Evolutionary conservation across 1,139 yeast genomes (phyloP).

Genomic region (Geotrichum cucujoidarum): DNA sequence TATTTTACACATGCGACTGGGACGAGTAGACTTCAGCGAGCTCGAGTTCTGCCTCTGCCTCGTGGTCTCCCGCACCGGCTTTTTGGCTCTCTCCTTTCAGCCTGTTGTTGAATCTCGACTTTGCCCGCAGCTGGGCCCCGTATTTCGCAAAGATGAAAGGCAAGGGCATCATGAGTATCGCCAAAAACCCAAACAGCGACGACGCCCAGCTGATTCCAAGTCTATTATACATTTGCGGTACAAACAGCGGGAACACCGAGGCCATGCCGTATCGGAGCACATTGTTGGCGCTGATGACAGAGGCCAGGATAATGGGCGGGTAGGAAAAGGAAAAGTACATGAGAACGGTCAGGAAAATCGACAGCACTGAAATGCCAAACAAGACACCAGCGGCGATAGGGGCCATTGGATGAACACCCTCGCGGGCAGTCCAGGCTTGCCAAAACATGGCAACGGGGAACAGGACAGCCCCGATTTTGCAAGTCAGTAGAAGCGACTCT

Average conservation of each 20-base stretch:
- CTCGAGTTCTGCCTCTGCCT: not conserved
- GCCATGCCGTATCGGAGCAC: conserved; percentile 64
- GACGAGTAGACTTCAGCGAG: conserved; percentile 35
- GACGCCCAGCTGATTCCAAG: conserved; percentile 66
- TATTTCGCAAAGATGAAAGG: conserved; percentile 56
- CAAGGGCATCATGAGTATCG: conserved; percentile 56
- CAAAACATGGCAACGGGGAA: conserved; percentile 70
- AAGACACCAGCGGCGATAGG: conserved; percentile 72
- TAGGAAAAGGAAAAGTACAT: conserved; percentile 64
- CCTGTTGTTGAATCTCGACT: conserved; percentile 12
- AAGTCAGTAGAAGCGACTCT: conserved; percentile 34
- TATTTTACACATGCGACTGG: too few species aligned
- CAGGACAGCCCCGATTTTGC: conserved; percentile 46
- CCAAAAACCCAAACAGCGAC: conserved; percentile 51
- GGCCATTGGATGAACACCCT: conserved; percentile 65
- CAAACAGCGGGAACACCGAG: conserved; percentile 73
- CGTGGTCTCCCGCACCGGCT: conserved; percentile 7
- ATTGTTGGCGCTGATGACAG: conserved; percentile 77
- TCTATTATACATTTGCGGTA: conserved; percentile 50
- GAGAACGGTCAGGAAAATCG: conserved; percentile 63
- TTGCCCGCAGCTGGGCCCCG: conserved; percentile 53
- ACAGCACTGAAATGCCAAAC: conserved; percentile 68
- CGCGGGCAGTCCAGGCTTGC: conserved; percentile 77
- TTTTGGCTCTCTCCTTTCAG: conserved; percentile 21
- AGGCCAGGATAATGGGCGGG: conserved; percentile 69